Percentiles rank a stretch among this genome's conserved stretches.
phyloP scores from a whole-genome alignment of 139 green algal genomes.

The Tetradesmus obliquus region DNA sequence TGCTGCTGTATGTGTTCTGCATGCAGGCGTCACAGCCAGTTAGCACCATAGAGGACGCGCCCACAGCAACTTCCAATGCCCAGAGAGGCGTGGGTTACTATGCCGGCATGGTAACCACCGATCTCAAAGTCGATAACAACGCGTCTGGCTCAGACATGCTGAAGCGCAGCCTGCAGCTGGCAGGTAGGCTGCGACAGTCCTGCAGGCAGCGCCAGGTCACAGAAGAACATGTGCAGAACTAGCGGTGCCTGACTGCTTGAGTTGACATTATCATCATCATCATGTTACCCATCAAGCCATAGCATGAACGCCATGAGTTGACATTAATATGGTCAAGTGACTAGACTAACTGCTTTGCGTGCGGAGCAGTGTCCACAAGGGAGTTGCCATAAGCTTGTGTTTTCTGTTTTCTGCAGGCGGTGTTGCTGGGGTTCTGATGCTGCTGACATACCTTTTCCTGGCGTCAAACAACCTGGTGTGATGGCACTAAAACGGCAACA shows the following conservation, averaged over 20 bases:
- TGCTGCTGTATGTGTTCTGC: background rate
- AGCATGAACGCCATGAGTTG: no score
- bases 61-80: background rate
- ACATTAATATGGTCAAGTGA: no score
- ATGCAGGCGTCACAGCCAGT: background rate
- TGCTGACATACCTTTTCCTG: slow-evolving; percentile 40
- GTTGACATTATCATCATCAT: no score
- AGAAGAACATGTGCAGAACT: background rate
- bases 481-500: background rate
- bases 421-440: slow-evolving; percentile 29
- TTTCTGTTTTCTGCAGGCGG: slow-evolving; percentile 33
- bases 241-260: background rate
- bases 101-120: slow-evolving; percentile 41
- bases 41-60: background rate
- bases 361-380: no score
- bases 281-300: no score
- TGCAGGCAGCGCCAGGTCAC: background rate
- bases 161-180: slow-evolving; percentile 49
- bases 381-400: no score
- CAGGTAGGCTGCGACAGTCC: slow-evolving; percentile 21
- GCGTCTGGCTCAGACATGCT: slow-evolving; percentile 50
- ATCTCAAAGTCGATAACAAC: slow-evolving; percentile 36
- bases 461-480: slow-evolving; percentile 45
- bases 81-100: slow-evolving; percentile 38
- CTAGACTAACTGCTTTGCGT: no score